Evolutionary conservation across 129 eudicot species (phyloP).

Genomic region (Ambrosia trifida): DNA sequence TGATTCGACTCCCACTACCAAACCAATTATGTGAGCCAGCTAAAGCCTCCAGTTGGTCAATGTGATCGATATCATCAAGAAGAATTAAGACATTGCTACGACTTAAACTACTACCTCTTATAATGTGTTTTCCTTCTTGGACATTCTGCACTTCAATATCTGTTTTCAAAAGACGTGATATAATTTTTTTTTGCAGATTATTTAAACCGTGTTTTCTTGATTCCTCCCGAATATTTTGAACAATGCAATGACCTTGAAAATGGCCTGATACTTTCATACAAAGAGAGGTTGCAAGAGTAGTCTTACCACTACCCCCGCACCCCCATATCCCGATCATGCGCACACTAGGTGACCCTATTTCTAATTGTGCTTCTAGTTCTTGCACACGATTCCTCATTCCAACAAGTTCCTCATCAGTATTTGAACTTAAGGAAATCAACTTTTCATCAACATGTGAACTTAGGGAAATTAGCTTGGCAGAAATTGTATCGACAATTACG

Average conservation of each 20-base stretch:
- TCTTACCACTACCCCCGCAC: slow-evolving; percentile 5
- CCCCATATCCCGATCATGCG: slow-evolving; percentile 22
- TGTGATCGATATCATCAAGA: slow-evolving; percentile 24
- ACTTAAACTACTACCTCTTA: not conserved
- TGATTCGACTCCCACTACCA: no score
- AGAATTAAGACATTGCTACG: slow-evolving; percentile 16
- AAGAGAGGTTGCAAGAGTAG: slow-evolving; percentile 2
- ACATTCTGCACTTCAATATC: not conserved
- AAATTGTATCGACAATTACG: slow-evolving; percentile 3
- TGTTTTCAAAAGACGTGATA: not conserved
- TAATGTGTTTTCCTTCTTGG: not conserved
- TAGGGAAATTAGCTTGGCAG: not conserved
- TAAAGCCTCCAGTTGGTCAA: slow-evolving; percentile 12
- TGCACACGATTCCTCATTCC: not conserved
- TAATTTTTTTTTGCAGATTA: not conserved
- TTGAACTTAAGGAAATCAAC: not conserved
- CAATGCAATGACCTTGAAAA: slow-evolving; percentile 16
- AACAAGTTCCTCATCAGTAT: not conserved
- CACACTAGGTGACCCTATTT: not conserved
- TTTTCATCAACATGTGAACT: no score
- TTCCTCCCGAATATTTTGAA: not conserved
- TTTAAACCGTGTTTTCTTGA: slow-evolving; percentile 5
- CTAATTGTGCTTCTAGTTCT: not conserved
- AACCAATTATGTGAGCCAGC: slow-evolving; percentile 1
- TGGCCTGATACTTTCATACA: not conserved